Evolutionary conservation across 83 land plant genomes (phyloP).

Genomic region (Thuja plicata): DNA sequence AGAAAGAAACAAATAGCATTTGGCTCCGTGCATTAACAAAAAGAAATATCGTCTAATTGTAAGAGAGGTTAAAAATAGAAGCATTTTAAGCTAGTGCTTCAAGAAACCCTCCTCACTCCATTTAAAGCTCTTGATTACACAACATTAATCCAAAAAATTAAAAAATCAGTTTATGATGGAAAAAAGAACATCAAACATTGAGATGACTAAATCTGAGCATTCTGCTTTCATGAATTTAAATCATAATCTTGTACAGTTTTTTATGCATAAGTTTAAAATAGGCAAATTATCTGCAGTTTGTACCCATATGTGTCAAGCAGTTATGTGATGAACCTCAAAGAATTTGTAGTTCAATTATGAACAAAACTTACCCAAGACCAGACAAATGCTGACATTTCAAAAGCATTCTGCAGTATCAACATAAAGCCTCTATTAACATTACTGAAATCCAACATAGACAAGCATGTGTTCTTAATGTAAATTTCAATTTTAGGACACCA

Average conservation of each 20-base stretch:
- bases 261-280: background rate
- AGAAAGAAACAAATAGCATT: no score
- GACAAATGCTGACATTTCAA: conserved; percentile 59
- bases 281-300: background rate
- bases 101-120: no score
- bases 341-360: background rate
- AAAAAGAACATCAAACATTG: background rate
- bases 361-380: conserved; percentile 63
- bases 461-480: background rate
- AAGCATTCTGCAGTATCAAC: conserved; percentile 53
- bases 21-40: no score
- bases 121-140: no score
- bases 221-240: background rate
- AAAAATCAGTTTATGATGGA: no score
- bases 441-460: background rate
- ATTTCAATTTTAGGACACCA: background rate
- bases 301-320: background rate
- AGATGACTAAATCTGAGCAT: background rate
- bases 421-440: background rate
- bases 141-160: no score
- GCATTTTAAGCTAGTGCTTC: no score
- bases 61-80: no score
- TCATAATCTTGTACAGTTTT: background rate
- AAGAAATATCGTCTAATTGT: no score
- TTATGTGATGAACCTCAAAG: background rate